These are phyloP conservation scores for Penicillium janthinellum DNA, from an alignment of 2,329 filamentous ascomycete species.

Conservation along the genomic window DNA sequence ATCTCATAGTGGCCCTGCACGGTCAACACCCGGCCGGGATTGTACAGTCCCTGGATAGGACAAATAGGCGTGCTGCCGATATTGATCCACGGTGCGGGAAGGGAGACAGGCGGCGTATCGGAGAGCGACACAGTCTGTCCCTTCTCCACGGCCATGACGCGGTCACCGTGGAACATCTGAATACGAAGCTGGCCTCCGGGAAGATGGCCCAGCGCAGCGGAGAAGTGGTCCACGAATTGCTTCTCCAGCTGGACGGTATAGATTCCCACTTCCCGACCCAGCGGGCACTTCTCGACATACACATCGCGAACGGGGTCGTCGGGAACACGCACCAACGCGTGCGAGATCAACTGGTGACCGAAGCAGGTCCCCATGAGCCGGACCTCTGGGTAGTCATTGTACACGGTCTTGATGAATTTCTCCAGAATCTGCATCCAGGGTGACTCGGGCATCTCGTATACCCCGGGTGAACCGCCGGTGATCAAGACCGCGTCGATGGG, in stretches of 20 bases:
- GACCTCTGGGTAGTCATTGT: slow-evolving; percentile 30
- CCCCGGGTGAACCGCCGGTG: slow-evolving; percentile 34
- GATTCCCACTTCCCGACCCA: slow-evolving; percentile 27
- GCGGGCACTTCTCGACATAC: slow-evolving; percentile 28
- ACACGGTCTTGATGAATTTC: slow-evolving; percentile 31
- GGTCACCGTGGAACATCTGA: slow-evolving; percentile 30
- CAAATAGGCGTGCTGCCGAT: slow-evolving; percentile 29
- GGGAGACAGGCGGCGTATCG: slow-evolving; percentile 25
- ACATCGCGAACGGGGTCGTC: slow-evolving; percentile 24
- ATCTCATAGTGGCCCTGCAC: slow-evolving; percentile 32
- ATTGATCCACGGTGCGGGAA: slow-evolving; percentile 29
- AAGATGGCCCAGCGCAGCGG: slow-evolving; percentile 18
- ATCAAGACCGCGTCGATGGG: slow-evolving; percentile 36
- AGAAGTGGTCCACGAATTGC: slow-evolving; percentile 19
- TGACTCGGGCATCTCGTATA: slow-evolving; percentile 29
- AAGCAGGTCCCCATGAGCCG: slow-evolving; percentile 40
- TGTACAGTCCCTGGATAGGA: slow-evolving; percentile 28
- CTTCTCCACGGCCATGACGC: slow-evolving; percentile 29
- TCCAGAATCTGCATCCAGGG: slow-evolving; percentile 35
- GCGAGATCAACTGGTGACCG: slow-evolving; percentile 35
- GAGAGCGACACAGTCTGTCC: slow-evolving; percentile 18
- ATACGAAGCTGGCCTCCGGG: slow-evolving; percentile 22
- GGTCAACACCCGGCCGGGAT: slow-evolving; percentile 25
- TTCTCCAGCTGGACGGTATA: slow-evolving; percentile 25
- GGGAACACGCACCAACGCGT: slow-evolving; percentile 23